Base-by-base conservation (phyloP, 768 basidiomycete species). In the Coprinopsis cinerea region DNA sequence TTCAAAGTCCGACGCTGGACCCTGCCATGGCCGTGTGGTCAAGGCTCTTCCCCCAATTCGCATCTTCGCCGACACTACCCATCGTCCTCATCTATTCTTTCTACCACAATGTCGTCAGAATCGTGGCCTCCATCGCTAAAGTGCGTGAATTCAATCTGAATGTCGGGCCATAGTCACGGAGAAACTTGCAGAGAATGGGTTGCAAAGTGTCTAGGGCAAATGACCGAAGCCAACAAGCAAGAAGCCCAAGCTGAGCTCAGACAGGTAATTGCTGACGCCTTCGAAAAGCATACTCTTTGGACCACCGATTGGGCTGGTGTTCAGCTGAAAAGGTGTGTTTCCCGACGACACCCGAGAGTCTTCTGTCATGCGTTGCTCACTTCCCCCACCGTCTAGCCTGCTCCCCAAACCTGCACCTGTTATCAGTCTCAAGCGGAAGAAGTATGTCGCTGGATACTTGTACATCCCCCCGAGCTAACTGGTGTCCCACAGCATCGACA, bases 201-300 rank as follows among this genome's bases (percentile, higher is more conserved):
- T 25, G 90, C 93, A 62, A 85, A 83, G 67, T 95, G 90, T 63
- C 75, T 98, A 22, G 85, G 88, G 22, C 85, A 92, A 69, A 94
- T 95, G 76, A 89, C 89, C 15, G 87, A 93, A 55, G 67, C 76
- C 45, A 97, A 95, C 70, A 83, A 87, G 65, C 70, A 71, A 43
- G 92, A 93, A 57, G 94, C 94, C 18, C 91, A 93, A 62, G 78
- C 86, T 53, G 96, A 99, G 75, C 71, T 99, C 63, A 93, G 92
- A 81, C 80, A 89, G 83, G 88, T 92, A 78, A 96, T 99, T 67
- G 86, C 88, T 79, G 82, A 92, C 58, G 85, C 92, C 67, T 95
- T 91, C 70, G 76, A 82, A 54, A 76, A 82, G 61, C 83, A 88
- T 64, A 79, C 86, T 1, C 75, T 98, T 22, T 87, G 89, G 81